A percentile compares a stretch with the other conserved stretches of the same genome.
Conservation (phyloP, 805 yeast genomes). For the Wickerhamomyces pijperi region DNA sequence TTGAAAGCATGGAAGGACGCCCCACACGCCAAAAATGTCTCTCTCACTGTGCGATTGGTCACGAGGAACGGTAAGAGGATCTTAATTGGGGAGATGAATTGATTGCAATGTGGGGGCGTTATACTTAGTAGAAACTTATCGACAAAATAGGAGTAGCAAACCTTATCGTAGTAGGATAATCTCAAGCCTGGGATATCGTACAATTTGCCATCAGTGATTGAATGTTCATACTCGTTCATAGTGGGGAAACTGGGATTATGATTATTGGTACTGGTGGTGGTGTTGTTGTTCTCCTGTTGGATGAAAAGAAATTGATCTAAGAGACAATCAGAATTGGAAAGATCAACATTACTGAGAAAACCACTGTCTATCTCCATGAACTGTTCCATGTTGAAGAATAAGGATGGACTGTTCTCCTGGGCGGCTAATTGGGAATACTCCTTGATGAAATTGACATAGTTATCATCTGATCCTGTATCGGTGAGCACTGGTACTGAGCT, state of each 20-base stretch:
- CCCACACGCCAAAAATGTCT: conserved; percentile 17
- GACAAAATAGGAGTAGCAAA: conserved; percentile 14
- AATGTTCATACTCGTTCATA: not conserved
- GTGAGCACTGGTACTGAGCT: no score
- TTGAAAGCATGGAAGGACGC: conserved; percentile 14
- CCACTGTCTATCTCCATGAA: not conserved
- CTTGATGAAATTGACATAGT: no score
- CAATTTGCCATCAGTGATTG: not conserved
- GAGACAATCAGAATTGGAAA: conserved; percentile 11
- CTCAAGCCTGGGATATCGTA: conserved; percentile 10
- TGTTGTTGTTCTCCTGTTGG: not conserved
- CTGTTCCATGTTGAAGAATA: no score
- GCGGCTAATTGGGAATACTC: no score
- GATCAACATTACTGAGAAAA: conserved; percentile 11
- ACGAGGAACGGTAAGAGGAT: conserved; percentile 12
- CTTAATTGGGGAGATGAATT: conserved; percentile 10
- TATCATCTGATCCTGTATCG: no score
- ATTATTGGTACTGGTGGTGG: not conserved
- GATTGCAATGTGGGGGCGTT: conserved; percentile 14
- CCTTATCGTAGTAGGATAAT: conserved; percentile 8
- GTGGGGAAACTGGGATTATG: not conserved
- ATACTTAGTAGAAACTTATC: conserved; percentile 13
- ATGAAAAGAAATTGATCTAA: conserved; percentile 4
- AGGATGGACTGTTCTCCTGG: no score
- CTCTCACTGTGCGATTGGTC: conserved; percentile 10